Conservation (phyloP, 306 rosid species). For the Astragalus membranaceus region DNA sequence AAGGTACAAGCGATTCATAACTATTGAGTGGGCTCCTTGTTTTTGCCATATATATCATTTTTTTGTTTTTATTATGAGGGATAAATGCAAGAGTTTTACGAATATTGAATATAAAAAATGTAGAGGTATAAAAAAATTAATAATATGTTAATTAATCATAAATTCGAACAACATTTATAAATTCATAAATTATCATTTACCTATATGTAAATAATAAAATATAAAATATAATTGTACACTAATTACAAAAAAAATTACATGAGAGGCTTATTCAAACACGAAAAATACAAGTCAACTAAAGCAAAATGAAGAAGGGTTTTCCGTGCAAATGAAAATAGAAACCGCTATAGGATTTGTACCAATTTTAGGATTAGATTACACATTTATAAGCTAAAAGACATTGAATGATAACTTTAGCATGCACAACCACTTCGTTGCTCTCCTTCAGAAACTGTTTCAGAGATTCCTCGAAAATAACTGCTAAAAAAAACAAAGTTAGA, state of each 20-base stretch:
- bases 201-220: not conserved
- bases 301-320: not conserved
- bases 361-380: not conserved
- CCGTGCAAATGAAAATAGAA: not conserved
- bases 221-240: not conserved
- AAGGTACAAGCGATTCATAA: no score
- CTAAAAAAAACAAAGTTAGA: slow-evolving; percentile 5
- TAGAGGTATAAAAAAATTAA: no score
- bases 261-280: not conserved
- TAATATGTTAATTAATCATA: not conserved
- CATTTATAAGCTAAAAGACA: not conserved
- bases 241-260: not conserved
- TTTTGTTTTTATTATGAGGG: no score
- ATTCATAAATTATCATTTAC: not conserved
- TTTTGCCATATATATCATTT: no score
- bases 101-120: no score
- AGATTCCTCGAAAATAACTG: slow-evolving; percentile 76
- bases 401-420: slow-evolving; percentile 33
- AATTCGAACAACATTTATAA: not conserved
- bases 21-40: no score
- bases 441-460: slow-evolving; percentile 62
- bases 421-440: slow-evolving; percentile 74
- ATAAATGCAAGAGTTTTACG: no score
- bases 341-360: not conserved
- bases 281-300: not conserved